Evolutionary conservation across 768 basidiomycete species (phyloP).

Genomic region (Tulasnella sp.): DNA sequence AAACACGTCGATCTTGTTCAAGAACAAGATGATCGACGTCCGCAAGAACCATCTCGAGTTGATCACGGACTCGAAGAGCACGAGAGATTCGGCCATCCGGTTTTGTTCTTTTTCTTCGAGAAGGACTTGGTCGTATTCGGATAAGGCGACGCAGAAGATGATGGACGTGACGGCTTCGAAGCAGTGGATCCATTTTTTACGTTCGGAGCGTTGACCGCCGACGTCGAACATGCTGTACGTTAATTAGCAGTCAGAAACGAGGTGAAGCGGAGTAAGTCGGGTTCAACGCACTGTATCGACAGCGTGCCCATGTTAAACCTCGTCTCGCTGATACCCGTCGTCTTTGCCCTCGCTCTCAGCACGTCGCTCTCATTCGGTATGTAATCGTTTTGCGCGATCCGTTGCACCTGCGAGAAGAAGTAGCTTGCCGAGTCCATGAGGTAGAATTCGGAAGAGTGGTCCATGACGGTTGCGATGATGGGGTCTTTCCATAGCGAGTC

Average conservation of each 20-base stretch:
- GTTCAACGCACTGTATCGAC: slow-evolving; percentile 34
- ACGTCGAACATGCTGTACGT: slow-evolving; percentile 63
- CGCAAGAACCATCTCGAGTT: slow-evolving; percentile 65
- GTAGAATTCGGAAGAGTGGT: slow-evolving; percentile 26
- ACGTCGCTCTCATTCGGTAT: slow-evolving; percentile 40
- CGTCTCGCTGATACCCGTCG: slow-evolving; percentile 43
- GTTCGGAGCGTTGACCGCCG: slow-evolving; percentile 69
- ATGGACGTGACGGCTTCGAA: slow-evolving; percentile 63
- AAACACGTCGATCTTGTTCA: slow-evolving; percentile 39
- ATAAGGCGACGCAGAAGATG: slow-evolving; percentile 49
- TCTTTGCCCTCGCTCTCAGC: slow-evolving; percentile 39
- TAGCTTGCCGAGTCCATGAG: slow-evolving; percentile 21
- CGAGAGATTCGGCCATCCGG: slow-evolving; percentile 65
- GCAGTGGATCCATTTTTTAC: slow-evolving; percentile 77
- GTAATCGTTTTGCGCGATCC: slow-evolving; percentile 37
- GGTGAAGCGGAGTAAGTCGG: too few species aligned
- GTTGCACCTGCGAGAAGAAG: slow-evolving; percentile 38
- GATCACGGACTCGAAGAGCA: slow-evolving; percentile 69
- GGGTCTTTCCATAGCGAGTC: slow-evolving; percentile 42
- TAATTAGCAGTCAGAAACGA: too few species aligned
- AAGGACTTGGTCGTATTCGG: slow-evolving; percentile 51
- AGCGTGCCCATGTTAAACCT: slow-evolving; percentile 41
- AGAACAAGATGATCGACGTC: slow-evolving; percentile 37
- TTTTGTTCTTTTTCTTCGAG: slow-evolving; percentile 62
- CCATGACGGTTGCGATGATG: slow-evolving; percentile 39